Evolutionary conservation across 2,329 filamentous ascomycete genomes (phyloP).

Genomic region (Achaetomium macrosporum): DNA sequence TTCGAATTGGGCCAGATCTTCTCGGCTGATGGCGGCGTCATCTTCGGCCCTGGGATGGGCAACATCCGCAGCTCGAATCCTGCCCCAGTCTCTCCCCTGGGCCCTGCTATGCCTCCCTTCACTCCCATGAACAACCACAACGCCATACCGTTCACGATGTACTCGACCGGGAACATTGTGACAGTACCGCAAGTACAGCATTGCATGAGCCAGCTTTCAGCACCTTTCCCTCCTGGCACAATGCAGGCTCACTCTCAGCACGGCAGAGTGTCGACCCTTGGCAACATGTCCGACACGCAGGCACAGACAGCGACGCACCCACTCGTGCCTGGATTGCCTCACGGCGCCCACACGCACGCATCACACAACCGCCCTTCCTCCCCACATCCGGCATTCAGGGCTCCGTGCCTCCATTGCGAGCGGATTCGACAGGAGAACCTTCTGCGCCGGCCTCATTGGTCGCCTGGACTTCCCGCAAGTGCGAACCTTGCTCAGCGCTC

Average conservation of each 20-base stretch:
- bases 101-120: not conserved
- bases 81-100: not conserved
- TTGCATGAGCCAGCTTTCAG: not conserved
- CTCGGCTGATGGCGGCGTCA: not conserved
- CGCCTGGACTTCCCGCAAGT: not conserved
- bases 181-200: slow-evolving; percentile 4
- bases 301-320: too few relatives aligned
- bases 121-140: not conserved
- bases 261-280: too few relatives aligned
- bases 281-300: not conserved
- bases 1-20: slow-evolving; percentile 9
- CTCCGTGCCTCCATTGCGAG: slow-evolving; percentile 10
- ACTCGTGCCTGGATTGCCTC: too few relatives aligned
- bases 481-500: not conserved
- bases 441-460: slow-evolving; percentile 1
- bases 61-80: not conserved
- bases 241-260: not conserved
- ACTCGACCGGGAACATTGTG: slow-evolving; percentile 15
- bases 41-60: not conserved
- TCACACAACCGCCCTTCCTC: not conserved
- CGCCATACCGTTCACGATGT: slow-evolving; percentile 16
- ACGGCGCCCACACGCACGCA: not conserved
- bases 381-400: not conserved
- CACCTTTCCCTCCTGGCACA: too few relatives aligned
- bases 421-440: slow-evolving; percentile 1